Conservation (phyloP, 306 rosid species). For the Betula pendula region DNA sequence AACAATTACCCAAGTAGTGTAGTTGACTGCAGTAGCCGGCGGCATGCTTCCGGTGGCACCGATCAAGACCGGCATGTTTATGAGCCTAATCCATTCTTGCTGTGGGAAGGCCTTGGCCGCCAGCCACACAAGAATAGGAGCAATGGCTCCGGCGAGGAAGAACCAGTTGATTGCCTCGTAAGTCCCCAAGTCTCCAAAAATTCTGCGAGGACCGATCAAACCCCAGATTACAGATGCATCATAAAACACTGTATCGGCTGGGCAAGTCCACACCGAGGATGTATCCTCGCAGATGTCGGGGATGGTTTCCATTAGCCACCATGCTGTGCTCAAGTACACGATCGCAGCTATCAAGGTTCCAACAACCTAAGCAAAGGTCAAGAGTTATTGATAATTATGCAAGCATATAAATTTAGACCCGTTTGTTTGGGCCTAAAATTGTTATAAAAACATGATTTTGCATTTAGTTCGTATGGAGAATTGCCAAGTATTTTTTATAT, state of each 20-base stretch:
- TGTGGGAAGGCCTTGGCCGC: constrained; percentile 57
- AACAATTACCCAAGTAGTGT: constrained; percentile 65
- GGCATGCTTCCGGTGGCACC: constrained; percentile 84
- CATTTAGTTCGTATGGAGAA: too few species aligned
- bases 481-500: too few species aligned
- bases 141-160: constrained; percentile 71
- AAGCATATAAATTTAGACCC: neutral
- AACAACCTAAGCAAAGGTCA: constrained; percentile 46
- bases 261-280: constrained; percentile 85
- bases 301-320: constrained; percentile 93
- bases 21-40: constrained; percentile 84
- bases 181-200: constrained; percentile 67
- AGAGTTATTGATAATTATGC: neutral
- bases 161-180: constrained; percentile 75
- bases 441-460: too few species aligned
- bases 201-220: constrained; percentile 73
- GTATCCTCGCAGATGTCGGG: constrained; percentile 78
- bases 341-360: constrained; percentile 66
- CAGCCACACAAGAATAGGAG: constrained; percentile 70
- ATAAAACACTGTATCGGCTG: constrained; percentile 75
- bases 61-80: constrained; percentile 76
- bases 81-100: constrained; percentile 78
- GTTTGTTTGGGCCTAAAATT: too few species aligned
- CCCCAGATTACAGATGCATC: constrained; percentile 98
- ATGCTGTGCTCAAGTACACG: constrained; percentile 77